These are phyloP conservation scores for Arctium minus DNA, from an alignment of 129 eudicot genomes.

Conservation along the genomic window DNA sequence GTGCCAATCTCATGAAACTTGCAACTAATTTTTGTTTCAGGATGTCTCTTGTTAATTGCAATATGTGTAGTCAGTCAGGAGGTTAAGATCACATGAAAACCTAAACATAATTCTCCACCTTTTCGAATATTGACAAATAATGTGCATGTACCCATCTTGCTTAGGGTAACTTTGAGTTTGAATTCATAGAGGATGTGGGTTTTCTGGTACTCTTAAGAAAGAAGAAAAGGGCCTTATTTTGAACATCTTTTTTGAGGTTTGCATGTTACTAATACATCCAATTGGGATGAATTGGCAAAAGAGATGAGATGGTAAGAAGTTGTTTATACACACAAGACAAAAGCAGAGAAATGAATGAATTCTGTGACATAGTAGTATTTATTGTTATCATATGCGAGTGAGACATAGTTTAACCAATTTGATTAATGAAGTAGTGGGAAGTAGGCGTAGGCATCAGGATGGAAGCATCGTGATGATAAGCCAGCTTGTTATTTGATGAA, in stretches of 20 bases:
- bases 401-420: slow-evolving; percentile 10
- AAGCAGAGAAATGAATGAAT: slow-evolving; percentile 11
- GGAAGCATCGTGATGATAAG: slow-evolving; percentile 8
- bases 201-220: background rate
- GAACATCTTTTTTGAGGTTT: background rate
- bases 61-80: background rate
- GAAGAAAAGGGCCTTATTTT: too few species aligned
- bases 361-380: background rate
- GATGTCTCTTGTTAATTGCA: background rate
- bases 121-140: background rate
- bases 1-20: slow-evolving; percentile 1
- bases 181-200: background rate
- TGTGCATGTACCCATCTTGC: background rate
- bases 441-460: background rate
- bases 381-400: background rate
- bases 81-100: background rate
- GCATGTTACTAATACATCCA: background rate
- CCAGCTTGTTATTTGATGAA: slow-evolving; percentile 7
- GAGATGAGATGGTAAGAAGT: background rate
- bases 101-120: background rate
- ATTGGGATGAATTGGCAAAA: background rate
- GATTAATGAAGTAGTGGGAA: background rate
- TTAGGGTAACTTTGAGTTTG: background rate
- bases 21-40: slow-evolving; percentile 3
- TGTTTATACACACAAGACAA: slow-evolving; percentile 18